Evolutionary conservation across 2,329 filamentous ascomycete genomes (phyloP), one percentile per base, ranked within the genome.

Genomic region (Aphanoascus verrucosus): DNA sequence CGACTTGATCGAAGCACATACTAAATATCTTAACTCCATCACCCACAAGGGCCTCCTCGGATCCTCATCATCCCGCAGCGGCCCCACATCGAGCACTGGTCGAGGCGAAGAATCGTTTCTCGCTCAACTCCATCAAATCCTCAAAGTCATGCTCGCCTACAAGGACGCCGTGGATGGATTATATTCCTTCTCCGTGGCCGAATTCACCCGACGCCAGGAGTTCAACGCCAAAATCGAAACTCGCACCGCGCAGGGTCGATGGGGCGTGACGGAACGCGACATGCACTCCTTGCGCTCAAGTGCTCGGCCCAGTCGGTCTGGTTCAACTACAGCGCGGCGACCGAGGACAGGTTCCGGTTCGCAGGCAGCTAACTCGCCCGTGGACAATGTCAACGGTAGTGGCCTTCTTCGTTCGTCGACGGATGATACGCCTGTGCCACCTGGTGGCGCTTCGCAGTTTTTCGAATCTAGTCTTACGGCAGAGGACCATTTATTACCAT

Each of bases 11-110:
- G 80, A 84, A 60, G 91, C 93, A 0, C 93, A 98, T 69, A 87
- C 85, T 14, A 83, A 82, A 51, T 98, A 97, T 67, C 84, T 98
- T 55, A 88, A 87, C 62, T 85, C 86, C 59, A 97, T 98, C 67
- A 98, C 94, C 0, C 86, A 94, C 64, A 98, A 98, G 70, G 93
- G 93, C 28, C 80, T 98, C 1, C 78, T 98, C 0, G 91, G 91
- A 48, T 88, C 86, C 15, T 69, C 73, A 8, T 65, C 69, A 64
- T 57, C 65, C 61, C 60, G 62, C 56, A 66, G 62, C 37, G 61
- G 57, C 17, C 61, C 46, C 53, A 67, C 62, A 45, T 63, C 68
- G 38, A 64, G 68, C 11, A 66, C 63, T 57, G 70, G 69, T 48
- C 77, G 74, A 55, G 78, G 79, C 49, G 85, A 88, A 61, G 85